Percentiles rank a stretch among this genome's conserved stretches.
Evolutionary conservation across 169 alveolate genomes (phyloP).

Genomic region (Besnoitia besnoiti): DNA sequence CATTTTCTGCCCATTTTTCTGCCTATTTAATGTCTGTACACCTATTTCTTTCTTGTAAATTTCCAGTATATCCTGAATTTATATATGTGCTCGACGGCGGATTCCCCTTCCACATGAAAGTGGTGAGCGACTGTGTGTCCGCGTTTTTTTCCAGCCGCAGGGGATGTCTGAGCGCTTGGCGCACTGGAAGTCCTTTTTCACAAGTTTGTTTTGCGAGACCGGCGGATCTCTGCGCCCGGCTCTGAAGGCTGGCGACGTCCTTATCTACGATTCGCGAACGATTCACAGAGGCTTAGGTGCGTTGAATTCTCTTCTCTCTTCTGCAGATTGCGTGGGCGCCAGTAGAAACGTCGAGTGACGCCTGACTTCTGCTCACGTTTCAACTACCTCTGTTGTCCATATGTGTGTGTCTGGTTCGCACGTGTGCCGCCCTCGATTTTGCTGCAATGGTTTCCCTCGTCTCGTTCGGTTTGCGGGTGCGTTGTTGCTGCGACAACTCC

Average conservation of each 20-base stretch:
- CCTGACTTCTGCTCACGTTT: too few relatives aligned
- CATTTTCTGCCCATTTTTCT: not conserved
- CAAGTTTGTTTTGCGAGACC: not conserved
- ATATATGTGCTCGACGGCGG: too few relatives aligned
- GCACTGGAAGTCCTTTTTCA: not conserved
- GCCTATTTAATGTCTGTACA: not conserved
- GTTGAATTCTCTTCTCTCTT: not conserved
- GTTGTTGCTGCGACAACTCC: too few relatives aligned
- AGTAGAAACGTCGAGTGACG: too few relatives aligned
- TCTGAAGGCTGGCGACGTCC: constrained; percentile 63
- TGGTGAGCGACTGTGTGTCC: not conserved
- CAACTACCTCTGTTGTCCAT: too few relatives aligned
- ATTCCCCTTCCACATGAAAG: not conserved
- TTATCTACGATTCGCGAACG: constrained; percentile 65
- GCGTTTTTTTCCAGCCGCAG: not conserved
- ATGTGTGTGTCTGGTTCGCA: too few relatives aligned
- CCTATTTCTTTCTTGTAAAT: not conserved
- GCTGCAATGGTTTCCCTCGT: too few relatives aligned
- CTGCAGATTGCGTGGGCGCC: too few relatives aligned
- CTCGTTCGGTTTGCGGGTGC: too few relatives aligned
- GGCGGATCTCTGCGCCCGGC: constrained; percentile 49
- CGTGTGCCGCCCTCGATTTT: too few relatives aligned
- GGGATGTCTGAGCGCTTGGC: not conserved
- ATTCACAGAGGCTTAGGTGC: constrained; percentile 63
- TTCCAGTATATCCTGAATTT: too few relatives aligned